Evolutionary conservation across 768 basidiomycete species (phyloP), one percentile per base, ranked within the genome.

Genomic region (Boletus sp.): DNA sequence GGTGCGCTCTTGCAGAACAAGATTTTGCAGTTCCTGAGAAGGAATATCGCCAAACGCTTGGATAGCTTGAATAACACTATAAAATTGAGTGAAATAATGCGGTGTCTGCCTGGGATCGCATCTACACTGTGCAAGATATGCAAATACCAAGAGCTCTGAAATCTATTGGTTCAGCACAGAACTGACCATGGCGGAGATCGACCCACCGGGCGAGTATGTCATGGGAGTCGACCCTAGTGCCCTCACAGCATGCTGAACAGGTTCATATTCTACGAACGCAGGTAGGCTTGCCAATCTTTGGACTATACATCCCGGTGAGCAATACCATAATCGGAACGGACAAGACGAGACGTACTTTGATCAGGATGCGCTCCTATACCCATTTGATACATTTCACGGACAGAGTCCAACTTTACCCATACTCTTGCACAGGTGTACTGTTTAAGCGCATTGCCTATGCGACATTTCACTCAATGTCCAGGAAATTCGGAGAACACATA

Each of bases 101-200:
- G 83, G 61, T 0, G 90, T 92, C 37, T 77, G 73, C 4, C 71
- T 74, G 32, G 90, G 89, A 64, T 92, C 85, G 70, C 92, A 94
- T 57, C 90, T 87, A 66, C 84, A 88, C 70, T 93, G 90, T 0
- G 89, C 86, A 54, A 86, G 72, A 64, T 93, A 94, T 1, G 85
- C 90, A 67, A 90, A 92, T n/a, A 76, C 75, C 52, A 94, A 78
- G 12, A 90, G 75, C 24, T 88, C 91, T 93, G 61, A 29, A 15
- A 39, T 36, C 12, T 15, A 14, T 58, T 36, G 50, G 47, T 47
- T 65, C 37, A 59, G 42, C 35, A 42, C 15, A 28, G 36, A 41
- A 46, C 36, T 32, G 14, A 39, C 7, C 48, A 30, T 30, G 10
- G n/a, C 0, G 18, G 1, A 18, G 20, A 54, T 35, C 1, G 11